Percentiles rank a stretch among this genome's conserved stretches.
Evolutionary conservation across 1,139 yeast species (phyloP).

Genomic region (Diutina neorugosa): DNA sequence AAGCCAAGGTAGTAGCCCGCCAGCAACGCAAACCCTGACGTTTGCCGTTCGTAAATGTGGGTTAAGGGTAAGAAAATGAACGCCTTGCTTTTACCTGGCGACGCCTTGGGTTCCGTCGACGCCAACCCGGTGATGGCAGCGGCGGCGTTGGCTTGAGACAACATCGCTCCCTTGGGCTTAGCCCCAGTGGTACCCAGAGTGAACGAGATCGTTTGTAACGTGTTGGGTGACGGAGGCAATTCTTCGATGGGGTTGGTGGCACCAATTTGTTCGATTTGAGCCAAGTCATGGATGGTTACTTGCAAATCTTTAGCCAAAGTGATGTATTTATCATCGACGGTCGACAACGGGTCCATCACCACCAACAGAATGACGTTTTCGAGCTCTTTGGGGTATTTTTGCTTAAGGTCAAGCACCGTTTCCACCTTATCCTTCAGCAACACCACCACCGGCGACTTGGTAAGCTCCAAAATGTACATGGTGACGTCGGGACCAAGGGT

Average conservation of each 20-base stretch:
- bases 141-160: conserved; percentile 19
- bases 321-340: background rate
- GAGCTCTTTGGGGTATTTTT: conserved; percentile 7
- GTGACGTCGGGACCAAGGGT: conserved; percentile 27
- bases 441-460: conserved; percentile 25
- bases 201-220: conserved; percentile 26
- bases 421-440: conserved; percentile 21
- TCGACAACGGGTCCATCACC: conserved; percentile 5
- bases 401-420: conserved; percentile 17
- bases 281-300: conserved; percentile 3
- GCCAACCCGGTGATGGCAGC: conserved; percentile 15
- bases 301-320: background rate
- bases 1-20: conserved; percentile 31
- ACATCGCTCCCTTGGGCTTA: conserved; percentile 27
- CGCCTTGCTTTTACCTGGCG: conserved; percentile 9
- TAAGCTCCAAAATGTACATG: conserved; percentile 20
- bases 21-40: conserved; percentile 16
- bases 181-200: conserved; percentile 34
- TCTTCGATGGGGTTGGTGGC: background rate
- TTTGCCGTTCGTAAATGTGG: conserved; percentile 30
- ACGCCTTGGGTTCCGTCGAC: conserved; percentile 8
- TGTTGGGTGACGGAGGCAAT: conserved; percentile 17
- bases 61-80: conserved; percentile 25
- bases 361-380: background rate
- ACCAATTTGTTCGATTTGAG: conserved; percentile 4